Base-by-base conservation (phyloP, 2,329 filamentous ascomycete species). In the Setomelanomma holmii region DNA sequence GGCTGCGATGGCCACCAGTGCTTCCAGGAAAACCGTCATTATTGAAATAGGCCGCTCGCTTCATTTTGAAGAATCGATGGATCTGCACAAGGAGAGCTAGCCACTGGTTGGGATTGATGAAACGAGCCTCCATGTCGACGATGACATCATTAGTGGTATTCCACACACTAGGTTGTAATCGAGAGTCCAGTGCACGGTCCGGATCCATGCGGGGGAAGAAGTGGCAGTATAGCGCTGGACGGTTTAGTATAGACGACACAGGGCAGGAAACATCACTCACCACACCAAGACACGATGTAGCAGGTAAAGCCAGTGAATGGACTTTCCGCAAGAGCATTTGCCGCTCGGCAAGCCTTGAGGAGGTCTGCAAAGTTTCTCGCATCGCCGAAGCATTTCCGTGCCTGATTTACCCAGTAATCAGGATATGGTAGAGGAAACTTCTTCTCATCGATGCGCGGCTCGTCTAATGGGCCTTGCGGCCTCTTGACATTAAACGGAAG, bases 171-270 rank as follows among this genome's bases (percentile, higher is more conserved):
- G 56, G 55, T 30, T 60, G 43, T 10, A 50, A 33, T 30, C 53
- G 52, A 4, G 59, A 59, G 20, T 56, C 51, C 62, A 89, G 82
- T 64, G 83, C 82, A 3, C 77, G 74, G 10, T 82, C 75, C 1
- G 77, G 78, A 60, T 91, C 88, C 85, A 91, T 89, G 51, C 84
- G 81, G 0, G 86, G 86, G 50, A 90, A 91, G 63, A 86, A 84
- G 39, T 80, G 78, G 8, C 84, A 84, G 67, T 90, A 91, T 2
- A 89, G 79, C 27, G 86, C 78, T 74, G 34, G 0, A 1, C 16
- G 1, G 12, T 4, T 63, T 20, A 64, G 59, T 35, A 7, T 10
- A 3, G 36, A 7, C 4, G 14, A 11, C 4, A 24, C 4, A n/a
- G 23, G 1, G 4, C 3, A n/a, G n/a, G n/a, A n/a, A n/a, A n/a